These are phyloP conservation scores for Alnus glutinosa DNA, from an alignment of 306 rosid genomes.

Conservation along the genomic window DNA sequence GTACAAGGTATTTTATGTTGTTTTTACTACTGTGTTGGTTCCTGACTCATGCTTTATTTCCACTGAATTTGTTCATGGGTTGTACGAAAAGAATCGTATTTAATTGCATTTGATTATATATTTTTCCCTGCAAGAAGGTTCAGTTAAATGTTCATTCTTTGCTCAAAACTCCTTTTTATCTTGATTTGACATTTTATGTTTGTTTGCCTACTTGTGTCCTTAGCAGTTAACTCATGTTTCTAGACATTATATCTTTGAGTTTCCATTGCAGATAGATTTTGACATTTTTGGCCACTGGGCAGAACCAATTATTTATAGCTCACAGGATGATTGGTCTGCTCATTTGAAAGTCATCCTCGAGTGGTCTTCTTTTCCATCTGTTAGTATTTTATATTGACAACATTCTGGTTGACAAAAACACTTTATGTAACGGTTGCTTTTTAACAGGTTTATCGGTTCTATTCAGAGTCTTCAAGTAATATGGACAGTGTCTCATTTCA, in stretches of 20 bases:
- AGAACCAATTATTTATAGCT: conserved; percentile 68
- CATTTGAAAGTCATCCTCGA: conserved; percentile 80
- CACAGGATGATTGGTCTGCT: conserved; percentile 75
- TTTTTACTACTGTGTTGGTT: conserved; percentile 22
- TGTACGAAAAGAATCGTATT: neutral
- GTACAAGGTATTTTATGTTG: conserved; percentile 46
- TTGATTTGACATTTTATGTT: neutral
- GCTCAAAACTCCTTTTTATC: neutral
- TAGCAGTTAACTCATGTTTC: conserved; percentile 14
- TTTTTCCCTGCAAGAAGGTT: neutral
- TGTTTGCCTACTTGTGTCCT: neutral
- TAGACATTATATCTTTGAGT: conserved; percentile 23
- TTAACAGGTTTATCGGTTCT: no score
- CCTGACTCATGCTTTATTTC: conserved; percentile 4
- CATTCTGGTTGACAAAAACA: no score
- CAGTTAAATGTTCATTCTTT: neutral
- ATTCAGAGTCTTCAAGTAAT: no score
- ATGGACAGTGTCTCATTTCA: no score
- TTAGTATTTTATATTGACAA: no score
- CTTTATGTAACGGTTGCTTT: no score
- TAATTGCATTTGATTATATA: neutral
- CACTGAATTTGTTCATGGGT: neutral
- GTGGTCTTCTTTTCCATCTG: conserved; percentile 86
- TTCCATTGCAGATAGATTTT: conserved; percentile 73
- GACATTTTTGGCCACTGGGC: conserved; percentile 78